A percentile compares a stretch with the other conserved stretches of the same genome.
These are phyloP conservation scores for Boletus huronensis DNA, from an alignment of 768 basidiomycete species.

Conservation along the genomic window DNA sequence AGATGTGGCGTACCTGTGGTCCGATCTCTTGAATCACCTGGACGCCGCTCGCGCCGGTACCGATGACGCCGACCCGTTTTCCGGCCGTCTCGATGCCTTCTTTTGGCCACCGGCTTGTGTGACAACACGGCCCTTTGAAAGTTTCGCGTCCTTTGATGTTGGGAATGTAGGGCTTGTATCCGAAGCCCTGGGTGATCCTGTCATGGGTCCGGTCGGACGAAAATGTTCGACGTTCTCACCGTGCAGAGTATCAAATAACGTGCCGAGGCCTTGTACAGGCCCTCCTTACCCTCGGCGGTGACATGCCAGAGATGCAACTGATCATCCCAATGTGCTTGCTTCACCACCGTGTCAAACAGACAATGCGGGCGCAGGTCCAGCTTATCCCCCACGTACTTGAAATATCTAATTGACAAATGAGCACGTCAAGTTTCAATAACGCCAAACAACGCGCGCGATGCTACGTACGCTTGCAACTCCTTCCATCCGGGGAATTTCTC, in stretches of 20 bases:
- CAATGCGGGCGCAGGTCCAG: conserved; percentile 10
- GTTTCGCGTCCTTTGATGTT: conserved; percentile 9
- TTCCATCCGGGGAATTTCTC: conserved; percentile 8
- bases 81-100: conserved; percentile 4
- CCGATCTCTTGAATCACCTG: conserved; percentile 15
- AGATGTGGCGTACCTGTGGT: conserved; percentile 2
- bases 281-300: conserved; percentile 3
- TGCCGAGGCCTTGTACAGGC: background rate
- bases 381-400: conserved; percentile 8
- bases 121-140: conserved; percentile 8
- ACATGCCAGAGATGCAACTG: conserved; percentile 11
- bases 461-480: conserved; percentile 12
- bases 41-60: conserved; percentile 14
- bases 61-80: conserved; percentile 13
- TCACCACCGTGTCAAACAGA: conserved; percentile 12
- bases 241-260: conserved; percentile 8
- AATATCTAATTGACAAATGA: background rate
- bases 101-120: conserved; percentile 12
- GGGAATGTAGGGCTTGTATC: conserved; percentile 10
- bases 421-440: background rate
- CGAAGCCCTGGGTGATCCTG: background rate
- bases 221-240: background rate
- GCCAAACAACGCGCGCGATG: background rate
- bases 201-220: background rate
- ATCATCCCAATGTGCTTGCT: conserved; percentile 14